These are phyloP conservation scores for Chlamydomonas reinhardtii DNA, from an alignment of 163 green algal genomes.

Conservation along the genomic window DNA sequence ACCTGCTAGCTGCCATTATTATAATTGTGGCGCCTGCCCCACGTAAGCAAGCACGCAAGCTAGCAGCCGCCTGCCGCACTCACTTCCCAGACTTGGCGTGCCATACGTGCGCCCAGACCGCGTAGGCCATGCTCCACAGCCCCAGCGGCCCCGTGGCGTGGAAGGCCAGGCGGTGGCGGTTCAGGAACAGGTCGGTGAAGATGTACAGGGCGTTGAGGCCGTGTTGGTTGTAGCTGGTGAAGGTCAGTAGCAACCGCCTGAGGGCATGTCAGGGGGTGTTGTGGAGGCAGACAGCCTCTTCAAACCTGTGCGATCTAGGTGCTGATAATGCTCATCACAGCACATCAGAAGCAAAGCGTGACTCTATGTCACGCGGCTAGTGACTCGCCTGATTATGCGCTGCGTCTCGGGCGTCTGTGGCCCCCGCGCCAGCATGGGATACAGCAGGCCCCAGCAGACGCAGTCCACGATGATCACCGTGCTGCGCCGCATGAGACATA, in stretches of 20 bases:
- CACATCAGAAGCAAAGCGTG: too few relatives aligned
- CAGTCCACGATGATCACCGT: slow-evolving; percentile 45
- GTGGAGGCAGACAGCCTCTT: too few relatives aligned
- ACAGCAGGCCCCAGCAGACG: slow-evolving; percentile 46
- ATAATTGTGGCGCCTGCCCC: too few relatives aligned
- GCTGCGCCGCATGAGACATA: too few relatives aligned
- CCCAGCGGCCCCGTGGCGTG: slow-evolving; percentile 39
- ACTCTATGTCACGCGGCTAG: too few relatives aligned
- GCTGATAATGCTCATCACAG: too few relatives aligned
- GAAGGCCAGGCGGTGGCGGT: slow-evolving; percentile 44
- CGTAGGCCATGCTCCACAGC: slow-evolving; percentile 25
- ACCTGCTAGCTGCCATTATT: too few relatives aligned
- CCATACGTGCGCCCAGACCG: slow-evolving; percentile 15
- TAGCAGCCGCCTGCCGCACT: neutral
- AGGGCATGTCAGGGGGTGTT: neutral
- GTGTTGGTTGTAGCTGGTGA: slow-evolving; percentile 45
- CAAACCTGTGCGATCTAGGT: too few relatives aligned
- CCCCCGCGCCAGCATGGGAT: slow-evolving; percentile 34
- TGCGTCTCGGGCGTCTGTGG: slow-evolving; percentile 22
- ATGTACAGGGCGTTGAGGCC: slow-evolving; percentile 41
- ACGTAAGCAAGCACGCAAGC: too few relatives aligned
- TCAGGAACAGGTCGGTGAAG: slow-evolving; percentile 25
- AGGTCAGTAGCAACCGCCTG: slow-evolving; percentile 34
- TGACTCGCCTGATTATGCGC: slow-evolving; percentile 3
- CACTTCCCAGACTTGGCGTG: slow-evolving; percentile 20